Evolutionary conservation across 805 yeast genomes (phyloP).

Genomic region (Candida orba): DNA sequence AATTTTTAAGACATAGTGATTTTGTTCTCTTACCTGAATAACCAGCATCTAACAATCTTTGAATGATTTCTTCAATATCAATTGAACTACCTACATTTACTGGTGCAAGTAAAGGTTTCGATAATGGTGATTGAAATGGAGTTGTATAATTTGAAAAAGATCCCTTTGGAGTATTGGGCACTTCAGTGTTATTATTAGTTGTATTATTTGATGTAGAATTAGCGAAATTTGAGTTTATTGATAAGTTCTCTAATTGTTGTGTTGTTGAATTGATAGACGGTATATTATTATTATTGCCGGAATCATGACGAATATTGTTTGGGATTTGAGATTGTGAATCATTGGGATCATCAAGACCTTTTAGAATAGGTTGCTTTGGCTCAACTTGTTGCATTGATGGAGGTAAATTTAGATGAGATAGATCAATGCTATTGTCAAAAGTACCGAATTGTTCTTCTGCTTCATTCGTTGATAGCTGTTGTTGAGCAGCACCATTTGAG

Average conservation of each 20-base stretch:
- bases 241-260: too few relatives aligned
- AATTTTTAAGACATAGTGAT: slow-evolving; percentile 77
- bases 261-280: background rate
- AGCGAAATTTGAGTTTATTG: too few relatives aligned
- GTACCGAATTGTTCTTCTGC: slow-evolving; percentile 10
- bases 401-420: slow-evolving; percentile 37
- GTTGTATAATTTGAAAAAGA: slow-evolving; percentile 13
- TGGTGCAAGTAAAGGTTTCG: slow-evolving; percentile 17
- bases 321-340: background rate
- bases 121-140: slow-evolving; percentile 20
- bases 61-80: slow-evolving; percentile 84
- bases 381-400: slow-evolving; percentile 63
- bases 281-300: background rate
- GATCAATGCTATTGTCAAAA: slow-evolving; percentile 22
- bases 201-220: background rate
- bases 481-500: slow-evolving; percentile 15
- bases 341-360: background rate
- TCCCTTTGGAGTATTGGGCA: slow-evolving; percentile 24
- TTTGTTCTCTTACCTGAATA: slow-evolving; percentile 92
- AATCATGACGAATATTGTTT: slow-evolving; percentile 3
- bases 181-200: slow-evolving; percentile 7
- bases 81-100: slow-evolving; percentile 12
- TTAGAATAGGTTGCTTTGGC: slow-evolving; percentile 67
- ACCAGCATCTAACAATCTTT: slow-evolving; percentile 89
- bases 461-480: slow-evolving; percentile 8